These are phyloP conservation scores for Botrytis byssoidea DNA, from an alignment of 2,329 filamentous ascomycete species.

Conservation along the genomic window DNA sequence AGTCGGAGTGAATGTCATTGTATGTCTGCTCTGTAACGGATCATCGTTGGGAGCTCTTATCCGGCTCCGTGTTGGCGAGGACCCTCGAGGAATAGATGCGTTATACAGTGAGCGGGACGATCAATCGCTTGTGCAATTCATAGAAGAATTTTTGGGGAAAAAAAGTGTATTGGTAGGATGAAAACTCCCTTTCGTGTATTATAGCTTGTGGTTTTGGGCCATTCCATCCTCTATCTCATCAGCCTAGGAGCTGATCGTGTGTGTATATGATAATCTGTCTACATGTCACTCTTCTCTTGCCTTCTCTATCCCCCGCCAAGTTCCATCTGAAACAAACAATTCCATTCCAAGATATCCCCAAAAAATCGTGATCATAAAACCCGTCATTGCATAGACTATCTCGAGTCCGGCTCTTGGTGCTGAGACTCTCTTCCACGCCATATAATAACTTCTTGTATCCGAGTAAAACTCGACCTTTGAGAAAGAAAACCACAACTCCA, in stretches of 20 bases:
- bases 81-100: not conserved
- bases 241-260: not conserved
- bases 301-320: not conserved
- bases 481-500: too few relatives aligned
- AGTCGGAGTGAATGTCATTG: not conserved
- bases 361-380: constrained; percentile 4
- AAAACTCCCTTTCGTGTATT: not conserved
- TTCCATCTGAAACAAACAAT: not conserved
- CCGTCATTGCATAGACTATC: not conserved
- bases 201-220: not conserved
- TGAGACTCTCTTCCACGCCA: not conserved
- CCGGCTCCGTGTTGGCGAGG: not conserved
- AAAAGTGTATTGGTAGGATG: not conserved
- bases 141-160: not conserved
- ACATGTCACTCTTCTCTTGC: not conserved
- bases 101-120: not conserved
- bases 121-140: not conserved
- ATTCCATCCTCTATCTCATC: not conserved
- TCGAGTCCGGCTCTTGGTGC: not conserved
- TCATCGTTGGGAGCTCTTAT: not conserved
- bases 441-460: not conserved
- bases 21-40: not conserved
- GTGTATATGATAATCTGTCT: not conserved
- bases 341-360: not conserved
- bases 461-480: not conserved